Base-by-base conservation (phyloP, 2,329 filamentous ascomycete genomes). In the Penicillium sp. region DNA sequence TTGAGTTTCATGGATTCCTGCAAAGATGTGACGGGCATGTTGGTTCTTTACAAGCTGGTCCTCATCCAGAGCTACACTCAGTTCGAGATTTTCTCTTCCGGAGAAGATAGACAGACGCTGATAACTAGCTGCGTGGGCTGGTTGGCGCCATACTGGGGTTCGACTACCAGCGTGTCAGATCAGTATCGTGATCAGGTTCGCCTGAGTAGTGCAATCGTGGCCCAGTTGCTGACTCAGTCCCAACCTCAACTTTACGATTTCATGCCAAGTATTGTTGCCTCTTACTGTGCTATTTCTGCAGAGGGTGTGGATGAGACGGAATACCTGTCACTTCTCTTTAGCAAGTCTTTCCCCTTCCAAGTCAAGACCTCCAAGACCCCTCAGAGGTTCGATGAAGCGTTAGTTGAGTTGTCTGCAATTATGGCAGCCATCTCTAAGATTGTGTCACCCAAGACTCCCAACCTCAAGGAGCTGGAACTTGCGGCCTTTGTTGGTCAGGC, bases 1-100 rank as follows among this genome's bases (percentile, higher is more conserved):
- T 91, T 96, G 63, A 92, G 94, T 76, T 96, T 98, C 72, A 89
- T 98, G 81, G 93, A 97, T 72, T 92, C 95, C 1, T 97, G 93
- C 78, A 86, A 88, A 2, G 82, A 87, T 30, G 93, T 96, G 52
- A 94, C 93, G 74, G 94, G 95, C 59, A 97, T 96, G 79, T 83
- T 99, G 56, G 85, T 97, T 7, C 80, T 98, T 38, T 97, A 97
- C 78, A 96, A 97, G 75, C 84, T 99, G 40, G 86, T 98, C 19
- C 82, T 99, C 42, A 93, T 99, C 70, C 90, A 96, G 74, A 95
- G 97, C 75, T 94, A 97, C 73, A 91, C 90, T 30, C 89, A 89
- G 64, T 81, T 97, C 5, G 87, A 91, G 28, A 83, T 97, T 25
- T 98, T 98, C 77, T 85, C 89, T 10, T 83, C 89, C n/a, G 84